Conservation (phyloP, 75 land plant genomes). For the Cunninghamia lanceolata region DNA sequence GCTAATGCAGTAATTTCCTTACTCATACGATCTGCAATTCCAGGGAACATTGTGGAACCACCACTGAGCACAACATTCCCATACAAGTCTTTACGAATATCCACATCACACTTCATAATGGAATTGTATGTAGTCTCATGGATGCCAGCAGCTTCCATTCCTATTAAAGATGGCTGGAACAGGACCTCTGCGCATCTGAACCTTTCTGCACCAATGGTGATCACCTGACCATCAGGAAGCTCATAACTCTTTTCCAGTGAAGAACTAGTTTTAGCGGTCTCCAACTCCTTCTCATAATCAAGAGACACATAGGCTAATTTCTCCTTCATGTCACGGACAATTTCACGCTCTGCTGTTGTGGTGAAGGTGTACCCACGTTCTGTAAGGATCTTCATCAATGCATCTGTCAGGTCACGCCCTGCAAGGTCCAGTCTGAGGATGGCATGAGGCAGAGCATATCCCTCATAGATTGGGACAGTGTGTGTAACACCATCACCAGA, state of each 20-base stretch:
- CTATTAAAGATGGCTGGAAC: slow-evolving; percentile 69
- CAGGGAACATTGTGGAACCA: slow-evolving; percentile 78
- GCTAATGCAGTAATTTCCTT: slow-evolving; percentile 73
- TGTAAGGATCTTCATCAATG: slow-evolving; percentile 70
- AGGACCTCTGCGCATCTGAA: slow-evolving; percentile 69
- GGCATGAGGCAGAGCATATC: slow-evolving; percentile 64
- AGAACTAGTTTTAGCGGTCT: slow-evolving; percentile 51
- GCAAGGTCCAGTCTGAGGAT: slow-evolving; percentile 63
- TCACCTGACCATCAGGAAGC: slow-evolving; percentile 67
- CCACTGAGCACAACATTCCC: slow-evolving; percentile 73
- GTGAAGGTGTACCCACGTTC: slow-evolving; percentile 75
- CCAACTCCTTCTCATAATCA: slow-evolving; percentile 67
- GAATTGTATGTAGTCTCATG: slow-evolving; percentile 73
- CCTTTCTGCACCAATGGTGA: slow-evolving; percentile 63
- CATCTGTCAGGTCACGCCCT: slow-evolving; percentile 69
- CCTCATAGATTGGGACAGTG: slow-evolving; percentile 56
- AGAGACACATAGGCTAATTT: slow-evolving; percentile 68
- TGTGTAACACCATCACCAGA: slow-evolving; percentile 58
- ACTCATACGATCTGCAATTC: slow-evolving; percentile 75
- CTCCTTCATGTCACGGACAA: slow-evolving; percentile 74
- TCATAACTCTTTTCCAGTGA: slow-evolving; percentile 66
- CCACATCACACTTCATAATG: slow-evolving; percentile 73
- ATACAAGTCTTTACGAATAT: slow-evolving; percentile 66
- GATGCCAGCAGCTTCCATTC: slow-evolving; percentile 71
- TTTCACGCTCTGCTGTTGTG: slow-evolving; percentile 77